phyloP scores from a whole-genome alignment of 208 protist genomes.

The Wallacemonas sp. region DNA sequence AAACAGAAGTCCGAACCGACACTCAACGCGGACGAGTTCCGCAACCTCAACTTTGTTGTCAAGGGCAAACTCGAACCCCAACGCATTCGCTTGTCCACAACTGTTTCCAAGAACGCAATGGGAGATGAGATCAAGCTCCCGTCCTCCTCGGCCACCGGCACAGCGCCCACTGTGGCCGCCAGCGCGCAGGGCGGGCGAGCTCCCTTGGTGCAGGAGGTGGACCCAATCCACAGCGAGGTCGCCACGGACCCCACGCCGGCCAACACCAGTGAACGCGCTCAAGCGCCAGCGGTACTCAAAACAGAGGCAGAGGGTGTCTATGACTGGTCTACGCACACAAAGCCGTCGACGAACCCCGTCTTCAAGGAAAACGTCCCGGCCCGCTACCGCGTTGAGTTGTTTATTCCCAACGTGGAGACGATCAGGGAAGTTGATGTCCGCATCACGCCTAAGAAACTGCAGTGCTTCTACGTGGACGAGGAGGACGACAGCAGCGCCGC shows the following conservation, averaged over 20 bases:
- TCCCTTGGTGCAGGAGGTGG: conserved; percentile 68
- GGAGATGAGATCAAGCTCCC: conserved; percentile 86
- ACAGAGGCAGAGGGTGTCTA: conserved; percentile 56
- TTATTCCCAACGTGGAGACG: conserved; percentile 67
- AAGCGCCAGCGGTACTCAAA: conserved; percentile 25
- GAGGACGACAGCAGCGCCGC: conserved; percentile 16
- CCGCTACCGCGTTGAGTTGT: conserved; percentile 47
- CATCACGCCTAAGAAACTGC: conserved; percentile 34
- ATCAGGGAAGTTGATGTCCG: conserved; percentile 85
- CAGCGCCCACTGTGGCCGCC: conserved; percentile 42
- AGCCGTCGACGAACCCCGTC: conserved; percentile 63
- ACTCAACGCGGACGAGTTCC: conserved; percentile 86
- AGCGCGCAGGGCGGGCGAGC: conserved; percentile 31
- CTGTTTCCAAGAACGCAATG: conserved; percentile 59
- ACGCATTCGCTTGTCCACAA: conserved; percentile 71
- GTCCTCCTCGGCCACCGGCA: conserved; percentile 21
- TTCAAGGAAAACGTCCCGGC: conserved; percentile 77
- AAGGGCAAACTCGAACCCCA: conserved; percentile 86
- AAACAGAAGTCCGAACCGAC: conserved; percentile 89
- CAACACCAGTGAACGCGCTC: not conserved
- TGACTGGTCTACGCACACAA: conserved; percentile 75
- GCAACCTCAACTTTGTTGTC: conserved; percentile 84
- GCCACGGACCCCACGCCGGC: not conserved
- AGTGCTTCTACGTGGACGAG: conserved; percentile 64
- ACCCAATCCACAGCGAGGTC: not conserved